Evolutionary conservation across 345 rosid species (phyloP).

Genomic region (Capsella bursapastoris): DNA sequence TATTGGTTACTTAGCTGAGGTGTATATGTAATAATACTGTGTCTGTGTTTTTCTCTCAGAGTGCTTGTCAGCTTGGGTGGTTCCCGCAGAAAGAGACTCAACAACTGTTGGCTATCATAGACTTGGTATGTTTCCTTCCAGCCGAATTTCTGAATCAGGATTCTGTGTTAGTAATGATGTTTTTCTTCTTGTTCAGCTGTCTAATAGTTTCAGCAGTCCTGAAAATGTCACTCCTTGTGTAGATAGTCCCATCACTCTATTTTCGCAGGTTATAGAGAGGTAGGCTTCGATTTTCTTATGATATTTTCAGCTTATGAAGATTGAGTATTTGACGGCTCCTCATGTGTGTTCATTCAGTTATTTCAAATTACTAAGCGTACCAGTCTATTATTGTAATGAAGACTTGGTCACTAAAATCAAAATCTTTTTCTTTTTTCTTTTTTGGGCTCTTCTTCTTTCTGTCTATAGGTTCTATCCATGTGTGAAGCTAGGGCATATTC

Average conservation of each 20-base stretch:
- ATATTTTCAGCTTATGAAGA: not conserved
- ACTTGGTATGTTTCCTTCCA: slow-evolving; percentile 54
- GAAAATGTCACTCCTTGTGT: slow-evolving; percentile 44
- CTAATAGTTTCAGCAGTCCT: slow-evolving; percentile 55
- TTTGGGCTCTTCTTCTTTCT: slow-evolving; percentile 19
- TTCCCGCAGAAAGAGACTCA: slow-evolving; percentile 65
- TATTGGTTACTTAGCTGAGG: not conserved
- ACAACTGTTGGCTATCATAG: slow-evolving; percentile 56
- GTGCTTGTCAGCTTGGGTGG: slow-evolving; percentile 82
- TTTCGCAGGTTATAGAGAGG: slow-evolving; percentile 64
- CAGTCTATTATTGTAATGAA: not conserved
- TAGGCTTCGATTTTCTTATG: slow-evolving; percentile 31
- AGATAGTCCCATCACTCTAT: slow-evolving; percentile 36
- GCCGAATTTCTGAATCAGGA: not conserved
- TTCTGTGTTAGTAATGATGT: slow-evolving; percentile 26
- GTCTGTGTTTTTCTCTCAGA: slow-evolving; percentile 48
- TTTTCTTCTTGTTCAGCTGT: slow-evolving; percentile 55
- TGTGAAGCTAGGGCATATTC: slow-evolving; percentile 65
- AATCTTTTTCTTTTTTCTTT: slow-evolving; percentile 5
- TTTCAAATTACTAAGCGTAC: slow-evolving; percentile 25
- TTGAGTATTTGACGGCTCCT: slow-evolving; percentile 4
- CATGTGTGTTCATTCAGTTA: slow-evolving; percentile 13
- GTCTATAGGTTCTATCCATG: slow-evolving; percentile 74
- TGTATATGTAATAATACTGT: not conserved
- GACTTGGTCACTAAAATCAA: not conserved